Base-by-base conservation (phyloP, 2,329 filamentous ascomycete genomes). In the Fusarium clavum region DNA sequence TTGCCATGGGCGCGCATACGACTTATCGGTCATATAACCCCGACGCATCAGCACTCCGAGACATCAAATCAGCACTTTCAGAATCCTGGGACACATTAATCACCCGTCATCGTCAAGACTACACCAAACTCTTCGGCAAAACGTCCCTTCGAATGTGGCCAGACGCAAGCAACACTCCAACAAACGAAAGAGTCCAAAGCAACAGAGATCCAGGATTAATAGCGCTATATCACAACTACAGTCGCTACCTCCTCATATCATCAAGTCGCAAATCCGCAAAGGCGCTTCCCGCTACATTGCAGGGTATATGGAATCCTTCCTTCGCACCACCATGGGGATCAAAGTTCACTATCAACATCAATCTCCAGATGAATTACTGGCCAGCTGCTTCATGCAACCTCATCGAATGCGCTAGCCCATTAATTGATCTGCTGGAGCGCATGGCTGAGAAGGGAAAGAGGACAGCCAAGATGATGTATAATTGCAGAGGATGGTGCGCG, bases 321-420 rank as follows among this genome's bases (percentile, higher is more conserved):
- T 74, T 73, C 14, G 69, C 66, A 0, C 76, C 77, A 1, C 75
- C 81, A 0, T 86, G 84, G 84, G 83, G 83, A 6, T 80, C 78
- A 25, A 85, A 83, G 64, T 85, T 81, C 59, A 86, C 84, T 1
- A 83, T 86, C 68, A 85, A 86, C 64, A 84, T 86, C 72, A 87
- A 86, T 44, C 75, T 81, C 0, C 80, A 87, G 71, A 87, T 87
- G 85, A 86, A 86, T 66, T 87, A 86, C 69, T 86, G 84, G 84
- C 77, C 77, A 1, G 75, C 75, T 2, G 73, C 76, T 8, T 59
- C 74, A 5, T 77, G 76, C 6, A 78, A 77, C 7, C 67, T 82
- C 0, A 65, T 81, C 2, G 82, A 84, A 44, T 81, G 78, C 5
- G 79, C 83, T 20, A 56, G 76, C 3, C 82, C 84, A 0, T 58